Base-by-base conservation (phyloP, 2,329 filamentous ascomycete species). In the Aspergillus sp. region DNA sequence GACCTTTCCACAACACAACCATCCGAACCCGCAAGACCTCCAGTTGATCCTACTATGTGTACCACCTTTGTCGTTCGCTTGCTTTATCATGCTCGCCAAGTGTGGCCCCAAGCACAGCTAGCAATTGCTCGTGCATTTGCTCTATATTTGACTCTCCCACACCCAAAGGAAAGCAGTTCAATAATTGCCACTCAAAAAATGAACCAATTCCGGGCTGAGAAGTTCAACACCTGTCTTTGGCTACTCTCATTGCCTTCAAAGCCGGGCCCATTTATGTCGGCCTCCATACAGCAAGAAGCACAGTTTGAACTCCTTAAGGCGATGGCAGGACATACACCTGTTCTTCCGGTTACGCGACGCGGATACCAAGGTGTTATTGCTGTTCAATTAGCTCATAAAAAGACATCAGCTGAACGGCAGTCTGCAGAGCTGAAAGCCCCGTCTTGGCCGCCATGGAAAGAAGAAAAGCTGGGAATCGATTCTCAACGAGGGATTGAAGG, bases 381-480 rank as follows among this genome's bases (percentile, higher is more conserved):
- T 2, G 69, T 79, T n/a, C 80, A 83, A 53, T 62, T 83, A 9
- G 73, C 75, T 5, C 78, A 78, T 43, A 66, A 65, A 35, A 84
- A 84, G 58, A 81, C 78, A 1, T 32, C 52, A 0, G 62, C 66
- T 27, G 81, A 85, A 54, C 72, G 66, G 27, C 69, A 78, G 46
- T 83, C 79, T 72, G 79, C 79, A 3, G 65, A 70, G 36, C 65
- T 82, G 13, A 82, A 84, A 64, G 72, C 78, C 3, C 64, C 72
- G 7, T 79, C 77, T 6, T 85, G 81, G 81, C 81, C 81, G 10
- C 81, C 81, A 0, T 85, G 80, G 79, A 83, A 82, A 58, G 74
- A 79, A 55, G 75, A 80, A 37, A 77, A 71, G 42, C 74, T 78
- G 11, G 79, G 78, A 1, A 77, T 83, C 56, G 81, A 85, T 54